A percentile compares a stretch with the other conserved stretches of the same genome.
phyloP scores from a whole-genome alignment of 208 protist species.

The Acanthamoeba sp. region DNA sequence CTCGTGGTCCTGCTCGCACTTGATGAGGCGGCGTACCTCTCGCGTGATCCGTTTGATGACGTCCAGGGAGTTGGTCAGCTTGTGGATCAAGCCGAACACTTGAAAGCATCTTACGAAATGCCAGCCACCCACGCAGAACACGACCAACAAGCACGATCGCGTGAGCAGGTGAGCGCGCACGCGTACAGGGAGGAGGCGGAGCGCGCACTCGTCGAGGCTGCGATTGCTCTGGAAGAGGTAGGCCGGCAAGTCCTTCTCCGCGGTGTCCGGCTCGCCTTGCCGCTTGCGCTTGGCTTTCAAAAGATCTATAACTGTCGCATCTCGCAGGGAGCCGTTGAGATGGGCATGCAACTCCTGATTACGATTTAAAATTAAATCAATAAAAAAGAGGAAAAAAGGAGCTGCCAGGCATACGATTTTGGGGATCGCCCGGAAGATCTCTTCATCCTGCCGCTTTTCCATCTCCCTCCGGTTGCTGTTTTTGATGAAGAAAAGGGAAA shows the following conservation, averaged over 20 bases:
- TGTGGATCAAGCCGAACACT: constrained; percentile 58
- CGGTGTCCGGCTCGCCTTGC: neutral
- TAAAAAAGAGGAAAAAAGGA: neutral
- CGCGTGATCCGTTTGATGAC: constrained; percentile 53
- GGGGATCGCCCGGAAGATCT: neutral
- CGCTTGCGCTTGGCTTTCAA: constrained; percentile 11
- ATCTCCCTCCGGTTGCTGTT: too few species aligned
- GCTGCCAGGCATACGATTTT: neutral
- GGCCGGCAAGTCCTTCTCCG: neutral
- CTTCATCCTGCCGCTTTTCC: neutral
- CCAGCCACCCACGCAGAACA: neutral
- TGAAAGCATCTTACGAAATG: constrained; percentile 35
- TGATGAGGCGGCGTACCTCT: neutral
- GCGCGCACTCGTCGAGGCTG: constrained; percentile 19
- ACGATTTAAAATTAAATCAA: neutral
- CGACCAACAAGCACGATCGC: neutral
- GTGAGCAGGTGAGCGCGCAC: too few species aligned
- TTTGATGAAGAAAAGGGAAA: too few species aligned
- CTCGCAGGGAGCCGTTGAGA: constrained; percentile 45
- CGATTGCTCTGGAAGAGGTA: constrained; percentile 50
- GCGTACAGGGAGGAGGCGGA: neutral
- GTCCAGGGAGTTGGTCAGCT: constrained; percentile 30
- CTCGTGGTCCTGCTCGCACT: too few species aligned
- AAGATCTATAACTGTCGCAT: constrained; percentile 9
- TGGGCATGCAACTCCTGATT: constrained; percentile 55